These are phyloP conservation scores for Nitzschia sp. DNA, from an alignment of 108 stramenopile genomes.

Conservation along the genomic window DNA sequence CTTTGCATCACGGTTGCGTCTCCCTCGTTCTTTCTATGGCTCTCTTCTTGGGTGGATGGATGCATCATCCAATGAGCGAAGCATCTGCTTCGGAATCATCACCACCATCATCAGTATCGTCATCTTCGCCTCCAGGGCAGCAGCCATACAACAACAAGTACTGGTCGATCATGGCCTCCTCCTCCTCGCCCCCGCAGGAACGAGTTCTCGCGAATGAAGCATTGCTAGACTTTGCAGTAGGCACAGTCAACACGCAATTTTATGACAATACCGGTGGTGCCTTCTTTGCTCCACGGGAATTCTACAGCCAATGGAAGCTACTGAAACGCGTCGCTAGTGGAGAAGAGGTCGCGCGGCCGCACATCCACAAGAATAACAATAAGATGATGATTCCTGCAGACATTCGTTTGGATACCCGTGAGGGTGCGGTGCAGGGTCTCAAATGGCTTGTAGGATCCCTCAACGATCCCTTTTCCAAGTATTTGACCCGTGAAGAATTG, in stretches of 20 bases:
- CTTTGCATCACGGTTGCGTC: neutral
- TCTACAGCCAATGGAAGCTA: slow-evolving; percentile 59
- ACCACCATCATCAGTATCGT: neutral
- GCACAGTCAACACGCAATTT: slow-evolving; percentile 78
- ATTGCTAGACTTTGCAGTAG: slow-evolving; percentile 75
- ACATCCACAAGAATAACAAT: too few relatives aligned
- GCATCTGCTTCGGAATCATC: too few relatives aligned
- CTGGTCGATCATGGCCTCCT: slow-evolving; percentile 22
- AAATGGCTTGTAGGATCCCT: slow-evolving; percentile 63
- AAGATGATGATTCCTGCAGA: slow-evolving; percentile 5
- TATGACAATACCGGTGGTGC: slow-evolving; percentile 79
- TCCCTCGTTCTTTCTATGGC: neutral
- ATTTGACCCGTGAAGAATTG: slow-evolving; percentile 78
- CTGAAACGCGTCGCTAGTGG: slow-evolving; percentile 25
- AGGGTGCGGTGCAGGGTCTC: slow-evolving; percentile 57
- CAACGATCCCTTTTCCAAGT: slow-evolving; percentile 76
- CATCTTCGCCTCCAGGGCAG: neutral
- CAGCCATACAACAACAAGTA: slow-evolving; percentile 19
- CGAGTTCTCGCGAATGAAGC: slow-evolving; percentile 50
- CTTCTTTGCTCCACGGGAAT: slow-evolving; percentile 56
- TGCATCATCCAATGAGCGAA: too few relatives aligned
- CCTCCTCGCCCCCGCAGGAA: neutral
- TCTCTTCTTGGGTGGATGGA: neutral
- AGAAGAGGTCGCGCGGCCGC: neutral
- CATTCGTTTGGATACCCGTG: slow-evolving; percentile 43